Conservation (phyloP, 202 grass and related monocot genomes). For the Panicum virgatum region DNA sequence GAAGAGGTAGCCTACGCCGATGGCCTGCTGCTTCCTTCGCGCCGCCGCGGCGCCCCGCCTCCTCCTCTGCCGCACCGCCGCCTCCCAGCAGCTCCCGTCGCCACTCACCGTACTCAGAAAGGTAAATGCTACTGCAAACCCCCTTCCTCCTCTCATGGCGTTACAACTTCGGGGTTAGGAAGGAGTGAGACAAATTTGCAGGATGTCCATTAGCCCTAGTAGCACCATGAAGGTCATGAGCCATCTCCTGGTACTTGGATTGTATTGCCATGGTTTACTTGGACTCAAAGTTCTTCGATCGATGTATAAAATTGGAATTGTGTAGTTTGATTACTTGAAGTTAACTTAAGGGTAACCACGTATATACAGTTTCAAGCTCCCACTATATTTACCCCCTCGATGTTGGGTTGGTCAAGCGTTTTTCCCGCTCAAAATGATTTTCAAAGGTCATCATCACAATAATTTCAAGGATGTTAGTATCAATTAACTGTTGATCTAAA, state of each 20-base stretch:
- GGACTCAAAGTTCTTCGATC: not conserved
- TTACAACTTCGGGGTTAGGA: not conserved
- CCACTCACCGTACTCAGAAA: constrained; percentile 38
- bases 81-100: constrained; percentile 17
- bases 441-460: not conserved
- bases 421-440: not conserved
- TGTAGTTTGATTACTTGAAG: not conserved
- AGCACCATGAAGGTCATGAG: not conserved
- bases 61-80: constrained; percentile 33
- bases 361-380: not conserved
- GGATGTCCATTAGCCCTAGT: constrained; percentile 6
- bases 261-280: constrained; percentile 25
- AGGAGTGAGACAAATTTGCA: not conserved
- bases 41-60: constrained; percentile 41
- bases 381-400: no score
- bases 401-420: not conserved
- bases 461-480: not conserved
- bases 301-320: not conserved
- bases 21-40: constrained; percentile 54
- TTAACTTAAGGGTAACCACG: not conserved
- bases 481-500: not conserved
- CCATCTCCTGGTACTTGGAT: not conserved
- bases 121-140: constrained; percentile 25
- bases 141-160: not conserved
- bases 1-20: constrained; percentile 33